phyloP scores from a whole-genome alignment of 305 asterid genomes.

The Fraxinus dipetala region DNA sequence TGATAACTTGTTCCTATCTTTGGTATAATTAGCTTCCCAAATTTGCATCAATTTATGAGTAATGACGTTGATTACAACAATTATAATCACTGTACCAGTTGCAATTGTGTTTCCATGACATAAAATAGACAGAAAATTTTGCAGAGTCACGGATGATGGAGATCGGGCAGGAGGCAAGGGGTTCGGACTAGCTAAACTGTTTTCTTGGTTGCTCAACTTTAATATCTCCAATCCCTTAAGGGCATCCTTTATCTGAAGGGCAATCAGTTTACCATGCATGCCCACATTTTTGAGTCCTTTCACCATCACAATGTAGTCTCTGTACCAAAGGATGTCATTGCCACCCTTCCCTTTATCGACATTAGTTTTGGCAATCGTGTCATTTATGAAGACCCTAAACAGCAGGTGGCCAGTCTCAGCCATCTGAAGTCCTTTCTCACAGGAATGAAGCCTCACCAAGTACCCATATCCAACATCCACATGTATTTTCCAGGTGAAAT shows the following conservation, averaged over 20 bases:
- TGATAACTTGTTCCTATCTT: background rate
- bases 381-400: slow-evolving; percentile 29
- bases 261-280: slow-evolving; percentile 23
- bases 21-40: background rate
- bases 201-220: slow-evolving; percentile 10
- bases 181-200: background rate
- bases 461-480: slow-evolving; percentile 39
- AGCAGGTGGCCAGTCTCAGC: slow-evolving; percentile 11
- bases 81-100: background rate
- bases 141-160: background rate
- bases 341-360: slow-evolving; percentile 10
- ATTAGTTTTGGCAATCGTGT: slow-evolving; percentile 20
- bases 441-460: slow-evolving; percentile 41
- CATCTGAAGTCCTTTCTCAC: slow-evolving; percentile 26
- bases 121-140: background rate
- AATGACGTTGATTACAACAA: background rate
- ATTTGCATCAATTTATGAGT: background rate
- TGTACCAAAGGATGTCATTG: background rate
- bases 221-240: slow-evolving; percentile 20
- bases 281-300: slow-evolving; percentile 27
- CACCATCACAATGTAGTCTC: slow-evolving; percentile 32
- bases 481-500: slow-evolving; percentile 23
- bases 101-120: background rate
- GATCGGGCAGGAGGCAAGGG: background rate
- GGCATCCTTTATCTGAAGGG: slow-evolving; percentile 15